Conservation (phyloP, 164 flowering plant genomes). For the Cinnamomum micranthum region DNA sequence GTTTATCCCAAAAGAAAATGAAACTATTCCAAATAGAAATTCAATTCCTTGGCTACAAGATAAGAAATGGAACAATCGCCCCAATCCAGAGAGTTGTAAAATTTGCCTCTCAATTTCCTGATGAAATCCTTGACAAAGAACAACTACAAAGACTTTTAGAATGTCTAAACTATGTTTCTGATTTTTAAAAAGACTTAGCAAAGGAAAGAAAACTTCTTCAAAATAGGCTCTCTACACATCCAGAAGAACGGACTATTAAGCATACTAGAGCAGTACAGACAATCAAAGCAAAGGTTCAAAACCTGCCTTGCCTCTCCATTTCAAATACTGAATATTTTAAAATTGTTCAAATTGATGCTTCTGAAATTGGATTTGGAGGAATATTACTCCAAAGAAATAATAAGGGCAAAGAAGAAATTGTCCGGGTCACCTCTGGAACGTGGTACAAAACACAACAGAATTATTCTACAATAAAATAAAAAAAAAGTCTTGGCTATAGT, state of each 20-base stretch:
- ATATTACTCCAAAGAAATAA: neutral
- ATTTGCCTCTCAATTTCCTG: too few relatives aligned
- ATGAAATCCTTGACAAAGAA: too few relatives aligned
- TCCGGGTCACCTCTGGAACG: neutral
- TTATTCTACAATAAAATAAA: neutral
- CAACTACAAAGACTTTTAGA: neutral
- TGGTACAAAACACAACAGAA: neutral
- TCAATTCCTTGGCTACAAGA: too few relatives aligned
- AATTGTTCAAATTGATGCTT: neutral
- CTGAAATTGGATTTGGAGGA: neutral
- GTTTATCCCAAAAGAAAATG: too few relatives aligned
- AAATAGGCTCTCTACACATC: neutral
- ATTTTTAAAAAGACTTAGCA: neutral
- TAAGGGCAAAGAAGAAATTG: neutral
- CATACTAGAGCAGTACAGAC: neutral
- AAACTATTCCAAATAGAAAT: too few relatives aligned
- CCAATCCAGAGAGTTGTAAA: too few relatives aligned
- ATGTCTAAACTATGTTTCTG: neutral
- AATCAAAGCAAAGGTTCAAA: neutral
- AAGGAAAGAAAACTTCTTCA: neutral
- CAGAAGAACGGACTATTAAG: neutral
- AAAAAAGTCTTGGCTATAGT: neutral
- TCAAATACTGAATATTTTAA: neutral
- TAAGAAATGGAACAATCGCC: too few relatives aligned
- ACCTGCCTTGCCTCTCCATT: neutral